Evolutionary conservation across 169 alveolate species (phyloP).

Genomic region (Eimeria maxima): DNA sequence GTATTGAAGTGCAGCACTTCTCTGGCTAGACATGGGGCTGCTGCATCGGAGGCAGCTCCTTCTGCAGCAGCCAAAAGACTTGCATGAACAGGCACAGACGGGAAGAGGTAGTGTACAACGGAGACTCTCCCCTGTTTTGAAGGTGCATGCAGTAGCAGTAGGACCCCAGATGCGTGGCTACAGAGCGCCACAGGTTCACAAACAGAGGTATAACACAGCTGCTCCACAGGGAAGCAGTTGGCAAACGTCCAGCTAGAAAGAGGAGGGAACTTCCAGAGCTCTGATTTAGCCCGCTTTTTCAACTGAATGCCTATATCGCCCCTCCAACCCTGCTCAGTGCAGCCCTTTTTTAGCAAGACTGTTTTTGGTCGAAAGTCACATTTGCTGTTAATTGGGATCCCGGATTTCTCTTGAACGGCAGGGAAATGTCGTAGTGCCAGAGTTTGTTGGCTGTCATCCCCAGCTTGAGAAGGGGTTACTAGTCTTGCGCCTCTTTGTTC

Average conservation of each 20-base stretch:
- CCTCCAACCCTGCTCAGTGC: no score
- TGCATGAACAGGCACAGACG: not conserved
- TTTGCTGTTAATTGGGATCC: not conserved
- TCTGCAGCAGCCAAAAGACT: not conserved
- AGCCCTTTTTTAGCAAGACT: not conserved
- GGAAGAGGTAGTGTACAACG: not conserved
- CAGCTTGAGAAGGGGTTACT: not conserved
- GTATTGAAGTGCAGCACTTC: not conserved
- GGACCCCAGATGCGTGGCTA: not conserved
- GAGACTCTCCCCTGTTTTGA: not conserved
- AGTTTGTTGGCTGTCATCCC: not conserved
- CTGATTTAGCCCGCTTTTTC: no score
- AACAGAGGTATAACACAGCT: not conserved
- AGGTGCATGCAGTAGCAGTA: conserved; percentile 8
- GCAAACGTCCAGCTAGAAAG: conserved; percentile 37
- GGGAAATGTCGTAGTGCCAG: not conserved
- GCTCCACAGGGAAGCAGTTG: conserved; percentile 24
- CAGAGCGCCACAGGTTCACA: not conserved
- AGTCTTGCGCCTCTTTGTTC: not conserved
- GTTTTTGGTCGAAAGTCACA: not conserved
- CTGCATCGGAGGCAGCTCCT: not conserved
- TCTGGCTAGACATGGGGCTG: not conserved
- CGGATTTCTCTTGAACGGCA: not conserved
- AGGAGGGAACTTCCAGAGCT: not conserved
- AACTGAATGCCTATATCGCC: no score